phyloP scores from a whole-genome alignment of 352 stramenopile species.

The Phytophthora megakarya region DNA sequence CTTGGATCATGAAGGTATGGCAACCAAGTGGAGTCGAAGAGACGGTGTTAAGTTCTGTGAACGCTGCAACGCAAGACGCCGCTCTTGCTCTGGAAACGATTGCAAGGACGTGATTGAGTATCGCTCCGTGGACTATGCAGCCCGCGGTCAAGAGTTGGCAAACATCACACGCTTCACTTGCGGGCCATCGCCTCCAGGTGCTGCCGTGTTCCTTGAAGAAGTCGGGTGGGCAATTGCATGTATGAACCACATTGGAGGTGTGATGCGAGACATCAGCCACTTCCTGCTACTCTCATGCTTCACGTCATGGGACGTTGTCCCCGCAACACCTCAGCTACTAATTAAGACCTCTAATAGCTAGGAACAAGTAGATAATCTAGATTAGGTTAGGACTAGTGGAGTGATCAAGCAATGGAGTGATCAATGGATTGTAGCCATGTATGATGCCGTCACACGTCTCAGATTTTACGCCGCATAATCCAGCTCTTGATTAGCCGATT shows the following conservation, averaged over 20 bases:
- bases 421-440: slow-evolving; percentile 9
- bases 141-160: slow-evolving; percentile 27
- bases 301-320: slow-evolving; percentile 36
- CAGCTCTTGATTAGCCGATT: slow-evolving; percentile 10
- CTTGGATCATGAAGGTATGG: slow-evolving; percentile 26
- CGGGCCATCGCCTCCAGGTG: slow-evolving; percentile 14
- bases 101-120: slow-evolving; percentile 39
- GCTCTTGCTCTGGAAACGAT: slow-evolving; percentile 21
- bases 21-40: slow-evolving; percentile 39
- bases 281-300: slow-evolving; percentile 42
- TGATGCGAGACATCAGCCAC: slow-evolving; percentile 38
- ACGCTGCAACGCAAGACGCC: slow-evolving; percentile 28
- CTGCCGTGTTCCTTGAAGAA: slow-evolving; percentile 28
- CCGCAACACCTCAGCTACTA: too few relatives aligned
- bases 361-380: too few relatives aligned
- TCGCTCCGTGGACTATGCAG: slow-evolving; percentile 38
- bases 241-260: slow-evolving; percentile 35
- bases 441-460: slow-evolving; percentile 5
- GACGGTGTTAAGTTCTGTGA: slow-evolving; percentile 46
- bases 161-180: slow-evolving; percentile 27
- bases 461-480: slow-evolving; percentile 4
- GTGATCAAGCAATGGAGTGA: slow-evolving; percentile 8
- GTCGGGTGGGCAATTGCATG: slow-evolving; percentile 34
- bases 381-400: too few relatives aligned
- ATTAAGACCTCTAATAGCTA: too few relatives aligned